Conservation (phyloP, 225 moss, liverwort and hornwort genomes). For the Rhytidiadelphus loreus region DNA sequence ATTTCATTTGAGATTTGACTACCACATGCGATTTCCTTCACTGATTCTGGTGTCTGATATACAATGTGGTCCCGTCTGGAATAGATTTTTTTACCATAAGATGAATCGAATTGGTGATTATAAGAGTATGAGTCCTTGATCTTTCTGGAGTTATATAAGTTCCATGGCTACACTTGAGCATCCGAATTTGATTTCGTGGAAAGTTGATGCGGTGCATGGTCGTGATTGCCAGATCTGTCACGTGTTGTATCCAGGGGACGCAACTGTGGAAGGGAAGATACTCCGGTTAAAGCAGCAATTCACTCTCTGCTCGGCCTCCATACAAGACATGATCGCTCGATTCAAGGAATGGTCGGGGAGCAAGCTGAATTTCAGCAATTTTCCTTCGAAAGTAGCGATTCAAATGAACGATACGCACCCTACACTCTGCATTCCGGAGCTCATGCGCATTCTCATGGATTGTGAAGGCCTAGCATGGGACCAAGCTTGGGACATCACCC, state of each 20-base stretch:
- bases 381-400: conserved; percentile 85
- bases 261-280: conserved; percentile 59
- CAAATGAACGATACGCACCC: conserved; percentile 99
- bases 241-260: conserved; percentile 92
- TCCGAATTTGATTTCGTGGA: neutral
- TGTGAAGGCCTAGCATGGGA: conserved; percentile 71
- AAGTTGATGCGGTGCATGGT: neutral
- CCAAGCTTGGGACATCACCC: conserved; percentile 85
- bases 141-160: neutral
- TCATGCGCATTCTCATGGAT: conserved; percentile 77
- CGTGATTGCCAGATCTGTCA: conserved; percentile 70
- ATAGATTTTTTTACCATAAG: neutral
- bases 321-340: conserved; percentile 80
- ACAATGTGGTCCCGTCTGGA: no score
- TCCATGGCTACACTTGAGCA: neutral
- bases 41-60: no score
- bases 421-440: conserved; percentile 80
- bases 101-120: neutral
- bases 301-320: conserved; percentile 90
- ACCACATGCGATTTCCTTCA: neutral
- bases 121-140: neutral
- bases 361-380: conserved; percentile 54
- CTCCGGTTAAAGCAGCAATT: conserved; percentile 91
- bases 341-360: conserved; percentile 77
- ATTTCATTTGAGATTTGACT: neutral